These are phyloP conservation scores for Emmonsiellopsis sp. DNA, from an alignment of 2,329 filamentous ascomycete species.

Conservation along the genomic window DNA sequence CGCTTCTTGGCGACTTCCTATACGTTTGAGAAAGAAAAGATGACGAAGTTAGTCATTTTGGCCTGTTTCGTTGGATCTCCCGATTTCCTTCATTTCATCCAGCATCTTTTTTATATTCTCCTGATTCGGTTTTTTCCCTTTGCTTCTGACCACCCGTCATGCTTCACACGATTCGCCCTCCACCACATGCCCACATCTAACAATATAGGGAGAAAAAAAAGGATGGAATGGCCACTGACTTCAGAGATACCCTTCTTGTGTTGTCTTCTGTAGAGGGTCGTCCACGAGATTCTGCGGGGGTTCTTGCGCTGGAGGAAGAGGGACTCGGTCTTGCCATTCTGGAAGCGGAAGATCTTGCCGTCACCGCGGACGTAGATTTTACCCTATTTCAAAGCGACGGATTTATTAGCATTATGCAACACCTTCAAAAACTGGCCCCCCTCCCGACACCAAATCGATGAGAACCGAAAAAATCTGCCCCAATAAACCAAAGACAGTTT, in stretches of 20 bases:
- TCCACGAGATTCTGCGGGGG: slow-evolving; percentile 98
- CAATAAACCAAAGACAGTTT: neutral
- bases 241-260: slow-evolving; percentile 99
- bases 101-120: neutral
- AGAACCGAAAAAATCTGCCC: neutral
- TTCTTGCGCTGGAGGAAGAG: slow-evolving; percentile 99
- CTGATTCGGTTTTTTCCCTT: neutral
- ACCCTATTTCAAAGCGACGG: slow-evolving; percentile 53
- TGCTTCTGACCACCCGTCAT: neutral
- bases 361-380: slow-evolving; percentile 99
- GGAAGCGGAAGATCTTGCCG: slow-evolving; percentile 99
- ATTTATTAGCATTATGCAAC: neutral
- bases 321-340: slow-evolving; percentile 99
- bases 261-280: slow-evolving; percentile 93
- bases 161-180: neutral
- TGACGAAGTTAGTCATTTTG: slow-evolving; percentile 1
- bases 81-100: slow-evolving; percentile 1
- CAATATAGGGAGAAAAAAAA: neutral
- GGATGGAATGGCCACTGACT: slow-evolving; percentile 53
- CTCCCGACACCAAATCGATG: neutral
- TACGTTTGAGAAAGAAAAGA: slow-evolving; percentile 25
- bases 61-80: slow-evolving; percentile 10
- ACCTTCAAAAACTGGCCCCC: neutral
- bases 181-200: neutral
- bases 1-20: slow-evolving; percentile 99